A percentile compares a stretch with the other conserved stretches of the same genome.
Conservation (phyloP, 192 early-diverging fungal species). For the Globomyces pollinis-pini region DNA sequence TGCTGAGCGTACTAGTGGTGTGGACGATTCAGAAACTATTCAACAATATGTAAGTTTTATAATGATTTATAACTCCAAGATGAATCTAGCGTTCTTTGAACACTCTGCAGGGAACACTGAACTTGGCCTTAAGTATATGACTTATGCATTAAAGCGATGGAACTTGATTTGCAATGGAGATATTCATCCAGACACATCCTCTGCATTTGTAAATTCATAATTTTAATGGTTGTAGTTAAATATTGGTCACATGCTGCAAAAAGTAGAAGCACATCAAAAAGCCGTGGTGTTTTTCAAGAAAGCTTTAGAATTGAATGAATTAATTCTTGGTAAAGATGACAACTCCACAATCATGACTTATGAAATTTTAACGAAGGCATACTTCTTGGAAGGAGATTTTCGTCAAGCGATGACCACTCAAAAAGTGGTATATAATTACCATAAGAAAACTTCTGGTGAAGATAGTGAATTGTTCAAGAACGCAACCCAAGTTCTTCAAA, state of each 20-base stretch:
- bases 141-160: conserved; percentile 77
- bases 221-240: conserved; percentile 15
- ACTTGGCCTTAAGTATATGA: conserved; percentile 68
- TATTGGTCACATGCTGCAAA: conserved; percentile 25
- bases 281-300: conserved; percentile 65
- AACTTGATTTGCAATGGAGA: conserved; percentile 63
- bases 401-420: conserved; percentile 66
- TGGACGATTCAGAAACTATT: conserved; percentile 79
- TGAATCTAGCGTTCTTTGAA: conserved; percentile 89
- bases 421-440: conserved; percentile 17
- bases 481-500: not conserved
- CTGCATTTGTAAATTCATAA: conserved; percentile 48
- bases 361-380: conserved; percentile 72
- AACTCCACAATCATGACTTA: conserved; percentile 57
- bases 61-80: conserved; percentile 31
- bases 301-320: conserved; percentile 58
- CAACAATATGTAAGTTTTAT: conserved; percentile 70
- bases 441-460: not conserved
- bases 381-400: conserved; percentile 61
- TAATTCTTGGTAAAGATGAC: conserved; percentile 61
- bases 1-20: conserved; percentile 73
- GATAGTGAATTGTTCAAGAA: not conserved
- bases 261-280: conserved; percentile 17
- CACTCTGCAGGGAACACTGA: conserved; percentile 64
- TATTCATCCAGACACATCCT: conserved; percentile 73